phyloP scores from a whole-genome alignment of 2,329 filamentous ascomycete genomes.

The Alternaria ethzedia region DNA sequence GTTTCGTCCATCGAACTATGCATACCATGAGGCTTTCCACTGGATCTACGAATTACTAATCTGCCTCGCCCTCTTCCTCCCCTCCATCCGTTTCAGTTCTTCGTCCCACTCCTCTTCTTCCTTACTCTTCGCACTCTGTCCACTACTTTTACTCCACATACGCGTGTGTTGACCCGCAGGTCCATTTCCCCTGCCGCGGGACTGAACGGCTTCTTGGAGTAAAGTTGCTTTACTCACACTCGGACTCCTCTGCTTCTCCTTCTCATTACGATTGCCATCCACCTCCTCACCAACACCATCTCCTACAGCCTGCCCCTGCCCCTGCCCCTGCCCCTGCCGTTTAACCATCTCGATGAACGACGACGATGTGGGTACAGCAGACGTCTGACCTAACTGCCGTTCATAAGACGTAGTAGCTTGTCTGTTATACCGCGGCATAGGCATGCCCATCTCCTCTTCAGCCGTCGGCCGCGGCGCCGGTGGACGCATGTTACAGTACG shows the following conservation, averaged over 20 bases:
- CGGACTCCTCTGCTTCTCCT: neutral
- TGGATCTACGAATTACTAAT: neutral
- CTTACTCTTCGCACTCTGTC: neutral
- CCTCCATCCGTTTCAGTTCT: conserved; percentile 18
- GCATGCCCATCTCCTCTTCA: neutral
- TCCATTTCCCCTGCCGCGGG: neutral
- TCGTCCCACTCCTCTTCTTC: conserved; percentile 12
- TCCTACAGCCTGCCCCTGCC: too few species aligned
- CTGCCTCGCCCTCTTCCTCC: conserved; percentile 12
- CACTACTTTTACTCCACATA: neutral
- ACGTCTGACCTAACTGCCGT: neutral
- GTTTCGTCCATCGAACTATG: accelerated
- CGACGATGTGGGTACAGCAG: neutral
- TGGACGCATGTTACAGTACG: neutral
- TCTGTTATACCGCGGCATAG: neutral
- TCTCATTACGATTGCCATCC: too few species aligned
- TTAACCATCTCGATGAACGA: neutral
- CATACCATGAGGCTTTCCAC: neutral
- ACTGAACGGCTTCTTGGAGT: neutral
- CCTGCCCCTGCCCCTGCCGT: neutral
- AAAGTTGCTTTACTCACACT: neutral
- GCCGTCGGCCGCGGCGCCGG: neutral
- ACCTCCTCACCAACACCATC: too few species aligned
- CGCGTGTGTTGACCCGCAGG: neutral
- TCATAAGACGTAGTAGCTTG: neutral